Base-by-base conservation (phyloP, 768 basidiomycete species). In the Hirschioporus abietinus region DNA sequence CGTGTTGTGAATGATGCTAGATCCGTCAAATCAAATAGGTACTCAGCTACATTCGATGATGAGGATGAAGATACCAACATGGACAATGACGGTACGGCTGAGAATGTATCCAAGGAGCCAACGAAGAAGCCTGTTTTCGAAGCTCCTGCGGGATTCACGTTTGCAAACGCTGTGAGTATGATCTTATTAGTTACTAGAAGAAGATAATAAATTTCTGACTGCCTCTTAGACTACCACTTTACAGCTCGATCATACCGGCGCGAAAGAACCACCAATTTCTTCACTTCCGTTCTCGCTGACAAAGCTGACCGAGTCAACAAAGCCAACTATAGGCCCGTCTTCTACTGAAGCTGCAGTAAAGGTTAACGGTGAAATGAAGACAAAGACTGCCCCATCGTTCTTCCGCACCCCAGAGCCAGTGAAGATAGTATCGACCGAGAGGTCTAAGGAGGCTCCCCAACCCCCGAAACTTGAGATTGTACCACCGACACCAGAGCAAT, bases 261-360 rank as follows among this genome's bases (percentile, higher is more conserved):
- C 83, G 18, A 88, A 86, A 71, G 90, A 91, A 68, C 86, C 87
- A n/a, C 89, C 89, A 0, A 86, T 90, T 64, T 60, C 79, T 34
- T 78, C 83, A 8, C 77, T 90, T 64, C 91, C 89, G 10, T 90
- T 89, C 74, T 90, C 88, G 9, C 78, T 90, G 64, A 75, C 78
- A n/a, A 82, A 79, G 70, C 36, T 15, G 67, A 72, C 35, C 58
- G 69, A 26, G 63, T 68, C 20, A 68, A 52, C 42, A 12, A 70
- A 26, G 63, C 68, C 20, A 68, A 52, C 42, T 20, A 10, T 52
- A 20, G 42, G 20, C 20, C 12, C 20, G 42, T 52, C 60, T 61
- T 24, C 60, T 17, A 18, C 18, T 17, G 23, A 34, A 18, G 17
- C 60, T 25, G 23, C 60, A 23, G 12, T 18, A 34, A 24, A 12